These are phyloP conservation scores for Rhizopus stolonifer DNA, from an alignment of 371 early-diverging fungal species.

Conservation along the genomic window DNA sequence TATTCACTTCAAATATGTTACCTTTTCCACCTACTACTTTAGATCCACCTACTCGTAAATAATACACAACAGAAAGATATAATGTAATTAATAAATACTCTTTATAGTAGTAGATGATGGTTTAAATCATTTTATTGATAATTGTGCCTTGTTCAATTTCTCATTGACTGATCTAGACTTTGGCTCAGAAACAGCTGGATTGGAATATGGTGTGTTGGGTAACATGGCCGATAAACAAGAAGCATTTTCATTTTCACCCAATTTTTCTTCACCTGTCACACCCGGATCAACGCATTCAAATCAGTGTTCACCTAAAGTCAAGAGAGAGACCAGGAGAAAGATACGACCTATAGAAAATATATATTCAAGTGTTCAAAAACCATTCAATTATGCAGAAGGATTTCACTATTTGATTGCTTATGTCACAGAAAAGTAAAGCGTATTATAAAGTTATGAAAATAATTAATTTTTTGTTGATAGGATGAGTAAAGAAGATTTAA, in stretches of 20 bases:
- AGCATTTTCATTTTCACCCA: background rate
- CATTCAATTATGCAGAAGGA: slow-evolving; percentile 88
- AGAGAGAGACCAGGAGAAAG: slow-evolving; percentile 14
- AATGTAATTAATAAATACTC: too few species aligned
- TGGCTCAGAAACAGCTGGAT: slow-evolving; percentile 43
- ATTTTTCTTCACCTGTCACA: background rate
- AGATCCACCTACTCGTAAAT: slow-evolving; percentile 17
- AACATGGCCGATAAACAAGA: slow-evolving; percentile 26
- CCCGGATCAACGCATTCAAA: background rate
- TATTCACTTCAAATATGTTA: slow-evolving; percentile 8
- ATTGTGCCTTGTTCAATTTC: slow-evolving; percentile 29
- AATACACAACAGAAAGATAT: too few species aligned
- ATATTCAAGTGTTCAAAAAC: slow-evolving; percentile 69
- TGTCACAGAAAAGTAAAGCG: slow-evolving; percentile 67
- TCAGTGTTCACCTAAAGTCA: slow-evolving; percentile 5
- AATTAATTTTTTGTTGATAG: slow-evolving; percentile 31
- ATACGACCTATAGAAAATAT: slow-evolving; percentile 47
- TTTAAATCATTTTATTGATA: slow-evolving; percentile 19
- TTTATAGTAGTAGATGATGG: background rate
- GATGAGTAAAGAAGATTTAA: slow-evolving; percentile 82
- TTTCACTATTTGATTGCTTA: slow-evolving; percentile 83
- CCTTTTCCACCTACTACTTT: slow-evolving; percentile 22
- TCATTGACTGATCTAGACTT: slow-evolving; percentile 42
- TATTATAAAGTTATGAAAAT: background rate
- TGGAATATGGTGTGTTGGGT: slow-evolving; percentile 45